Evolutionary conservation across 2,329 filamentous ascomycete genomes (phyloP).

Genomic region (Fonsecaea pedrosoi): DNA sequence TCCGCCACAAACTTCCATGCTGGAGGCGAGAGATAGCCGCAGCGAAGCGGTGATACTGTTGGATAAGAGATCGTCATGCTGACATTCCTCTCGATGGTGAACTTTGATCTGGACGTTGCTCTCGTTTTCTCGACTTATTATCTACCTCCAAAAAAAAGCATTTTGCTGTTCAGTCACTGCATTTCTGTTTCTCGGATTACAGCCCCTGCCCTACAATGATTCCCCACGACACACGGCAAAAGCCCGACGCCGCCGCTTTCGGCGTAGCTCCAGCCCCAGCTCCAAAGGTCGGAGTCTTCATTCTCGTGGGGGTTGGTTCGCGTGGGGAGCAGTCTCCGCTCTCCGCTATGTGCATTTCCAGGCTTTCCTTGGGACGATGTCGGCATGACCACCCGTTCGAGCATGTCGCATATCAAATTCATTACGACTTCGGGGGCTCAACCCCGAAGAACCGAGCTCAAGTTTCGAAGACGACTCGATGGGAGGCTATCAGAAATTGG

Average conservation of each 20-base stretch:
- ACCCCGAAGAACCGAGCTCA: background rate
- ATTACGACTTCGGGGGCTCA: background rate
- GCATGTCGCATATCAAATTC: background rate
- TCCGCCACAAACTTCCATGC: conserved; percentile 21
- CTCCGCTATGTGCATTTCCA: background rate
- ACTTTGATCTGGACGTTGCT: background rate
- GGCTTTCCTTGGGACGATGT: background rate
- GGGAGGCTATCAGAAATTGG: background rate
- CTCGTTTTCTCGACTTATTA: conserved; percentile 5
- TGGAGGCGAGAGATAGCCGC: conserved; percentile 23
- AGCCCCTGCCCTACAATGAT: background rate
- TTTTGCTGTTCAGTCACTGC: background rate
- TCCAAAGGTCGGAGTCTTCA: background rate
- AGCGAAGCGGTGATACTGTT: conserved; percentile 22
- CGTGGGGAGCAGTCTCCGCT: conserved; percentile 2
- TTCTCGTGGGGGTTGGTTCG: conserved; percentile 14
- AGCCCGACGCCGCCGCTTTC: conserved; percentile 10
- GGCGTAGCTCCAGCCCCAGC: background rate
- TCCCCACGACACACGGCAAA: conserved; percentile 5
- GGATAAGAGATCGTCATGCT: conserved; percentile 19
- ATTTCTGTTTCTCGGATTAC: background rate
- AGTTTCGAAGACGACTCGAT: background rate
- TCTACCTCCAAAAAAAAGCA: background rate
- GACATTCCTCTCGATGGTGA: background rate
- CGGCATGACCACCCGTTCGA: background rate